phyloP scores from a whole-genome alignment of 208 protist species.

The Trypanosoma lewisi region DNA sequence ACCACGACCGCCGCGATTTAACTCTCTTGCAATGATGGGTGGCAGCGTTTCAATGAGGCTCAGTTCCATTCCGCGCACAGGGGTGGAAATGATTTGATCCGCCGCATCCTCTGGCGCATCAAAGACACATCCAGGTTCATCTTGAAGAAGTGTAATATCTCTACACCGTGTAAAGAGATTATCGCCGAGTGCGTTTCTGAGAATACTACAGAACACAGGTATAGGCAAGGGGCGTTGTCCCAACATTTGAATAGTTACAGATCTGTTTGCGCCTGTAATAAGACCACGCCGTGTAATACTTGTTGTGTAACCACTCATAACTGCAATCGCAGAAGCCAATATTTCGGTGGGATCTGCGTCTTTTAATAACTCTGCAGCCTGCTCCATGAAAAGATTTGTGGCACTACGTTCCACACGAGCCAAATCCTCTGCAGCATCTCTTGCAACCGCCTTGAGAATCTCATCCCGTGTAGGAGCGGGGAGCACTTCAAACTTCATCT shows the following conservation, averaged over 20 bases:
- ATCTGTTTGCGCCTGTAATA: conserved; percentile 76
- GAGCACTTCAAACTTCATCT: conserved; percentile 90
- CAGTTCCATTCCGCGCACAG: conserved; percentile 70
- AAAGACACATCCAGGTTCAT: conserved; percentile 84
- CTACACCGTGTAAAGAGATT: conserved; percentile 75
- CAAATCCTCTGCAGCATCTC: conserved; percentile 83
- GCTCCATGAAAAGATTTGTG: conserved; percentile 85
- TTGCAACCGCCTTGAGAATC: conserved; percentile 82
- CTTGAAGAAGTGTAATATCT: conserved; percentile 87
- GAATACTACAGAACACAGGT: conserved; percentile 84
- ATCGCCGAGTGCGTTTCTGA: conserved; percentile 84
- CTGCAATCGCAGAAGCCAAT: conserved; percentile 84
- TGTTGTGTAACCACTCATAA: conserved; percentile 91
- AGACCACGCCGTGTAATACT: conserved; percentile 81
- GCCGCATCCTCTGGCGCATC: conserved; percentile 79
- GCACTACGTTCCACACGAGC: conserved; percentile 83
- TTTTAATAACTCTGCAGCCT: conserved; percentile 84
- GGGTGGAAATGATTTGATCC: conserved; percentile 46
- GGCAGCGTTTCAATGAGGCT: conserved; percentile 76
- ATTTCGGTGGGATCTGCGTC: conserved; percentile 86
- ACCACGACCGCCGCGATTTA: conserved; percentile 40
- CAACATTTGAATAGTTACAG: conserved; percentile 70
- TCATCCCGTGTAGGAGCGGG: conserved; percentile 84
- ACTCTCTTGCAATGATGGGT: conserved; percentile 79
- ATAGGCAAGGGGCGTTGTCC: conserved; percentile 69